Base-by-base conservation (phyloP, 2,329 filamentous ascomycete species). In the Ceratocystis diversiconidia region DNA sequence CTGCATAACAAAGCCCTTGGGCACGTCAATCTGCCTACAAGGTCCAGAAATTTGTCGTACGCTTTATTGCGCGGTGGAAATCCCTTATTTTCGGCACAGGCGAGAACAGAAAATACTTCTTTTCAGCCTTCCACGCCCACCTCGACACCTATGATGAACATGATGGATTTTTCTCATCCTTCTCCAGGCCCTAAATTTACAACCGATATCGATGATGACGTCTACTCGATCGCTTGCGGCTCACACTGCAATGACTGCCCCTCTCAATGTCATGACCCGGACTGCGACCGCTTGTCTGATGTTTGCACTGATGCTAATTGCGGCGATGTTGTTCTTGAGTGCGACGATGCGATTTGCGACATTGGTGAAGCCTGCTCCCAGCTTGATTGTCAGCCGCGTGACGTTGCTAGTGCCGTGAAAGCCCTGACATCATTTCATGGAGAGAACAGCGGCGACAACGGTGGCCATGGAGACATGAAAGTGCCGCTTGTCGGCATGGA, bases 241-340 rank as follows among this genome's bases (percentile, higher is more conserved):
- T 75, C 74, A 19, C 70, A 73, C 12, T 77, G 75, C 64, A 73
- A 71, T 5, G 71, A 70, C 59, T 73, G 69, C 44, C 76, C 75
- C 61, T 70, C 71, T 48, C 74, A 73, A 62, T 78, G 76, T 65
- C 72, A 73, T 32, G 73, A 76, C 63, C 71, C 72, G 43, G 70
- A 72, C 5, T 77, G 75, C 68, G 69, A 69, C 22, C 69, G 66
- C 28, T 69, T 72, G 32, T 71, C 74, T 17, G 74, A 76, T 43
- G 70, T 76, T 41, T 79, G 78, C 65, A 70, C 76, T 63, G 74
- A 77, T 69, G 72, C 76, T 46, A 70, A 72, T 66, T 77, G 76
- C 67, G 67, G 73, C 30, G 65, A 32, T 69, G 68, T 59, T 7
- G 44, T 67, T 41, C 22, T 64, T 44, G 66, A 65, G n/a, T 68